Percentiles rank a stretch among this genome's conserved stretches.
Evolutionary conservation across 768 basidiomycete species (phyloP).

Genomic region (Lactarius deliciosus): DNA sequence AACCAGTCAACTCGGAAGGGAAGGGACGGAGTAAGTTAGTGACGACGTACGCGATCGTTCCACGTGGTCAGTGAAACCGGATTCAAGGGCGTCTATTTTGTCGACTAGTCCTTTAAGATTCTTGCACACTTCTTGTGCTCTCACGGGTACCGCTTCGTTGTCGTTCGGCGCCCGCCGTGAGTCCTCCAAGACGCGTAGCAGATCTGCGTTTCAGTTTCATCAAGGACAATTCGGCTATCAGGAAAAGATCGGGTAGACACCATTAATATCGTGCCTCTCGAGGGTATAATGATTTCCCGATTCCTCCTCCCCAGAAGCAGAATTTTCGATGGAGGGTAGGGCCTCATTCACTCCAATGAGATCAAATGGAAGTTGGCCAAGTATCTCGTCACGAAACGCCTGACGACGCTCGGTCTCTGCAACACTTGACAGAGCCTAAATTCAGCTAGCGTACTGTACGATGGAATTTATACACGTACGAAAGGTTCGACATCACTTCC

Average conservation of each 20-base stretch:
- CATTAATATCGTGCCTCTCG: slow-evolving; percentile 65
- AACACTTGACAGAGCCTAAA: slow-evolving; percentile 43
- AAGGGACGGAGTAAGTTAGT: not conserved
- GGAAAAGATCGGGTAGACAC: slow-evolving; percentile 42
- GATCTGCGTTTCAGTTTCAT: slow-evolving; percentile 41
- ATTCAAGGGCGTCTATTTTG: slow-evolving; percentile 77
- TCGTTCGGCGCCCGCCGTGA: slow-evolving; percentile 54
- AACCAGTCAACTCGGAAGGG: slow-evolving; percentile 16
- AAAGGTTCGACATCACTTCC: slow-evolving; percentile 82
- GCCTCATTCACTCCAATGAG: slow-evolving; percentile 75
- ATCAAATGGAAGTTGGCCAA: slow-evolving; percentile 85
- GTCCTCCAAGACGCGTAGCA: slow-evolving; percentile 61
- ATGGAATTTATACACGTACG: slow-evolving; percentile 47
- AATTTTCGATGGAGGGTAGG: slow-evolving; percentile 75
- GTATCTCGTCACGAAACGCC: slow-evolving; percentile 77
- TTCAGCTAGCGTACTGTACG: not conserved
- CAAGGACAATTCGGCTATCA: not conserved
- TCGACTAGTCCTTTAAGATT: slow-evolving; percentile 66
- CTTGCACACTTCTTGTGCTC: slow-evolving; percentile 58
- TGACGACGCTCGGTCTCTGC: slow-evolving; percentile 80
- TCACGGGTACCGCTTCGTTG: slow-evolving; percentile 42
- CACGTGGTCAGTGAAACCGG: slow-evolving; percentile 80
- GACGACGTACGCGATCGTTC: slow-evolving; percentile 67
- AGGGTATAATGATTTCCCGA: slow-evolving; percentile 53
- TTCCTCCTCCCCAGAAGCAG: slow-evolving; percentile 65